Evolutionary conservation across 2,329 filamentous ascomycete species (phyloP), one percentile per base, ranked within the genome.

Genomic region (Arthrobotrys sphaeroides): DNA sequence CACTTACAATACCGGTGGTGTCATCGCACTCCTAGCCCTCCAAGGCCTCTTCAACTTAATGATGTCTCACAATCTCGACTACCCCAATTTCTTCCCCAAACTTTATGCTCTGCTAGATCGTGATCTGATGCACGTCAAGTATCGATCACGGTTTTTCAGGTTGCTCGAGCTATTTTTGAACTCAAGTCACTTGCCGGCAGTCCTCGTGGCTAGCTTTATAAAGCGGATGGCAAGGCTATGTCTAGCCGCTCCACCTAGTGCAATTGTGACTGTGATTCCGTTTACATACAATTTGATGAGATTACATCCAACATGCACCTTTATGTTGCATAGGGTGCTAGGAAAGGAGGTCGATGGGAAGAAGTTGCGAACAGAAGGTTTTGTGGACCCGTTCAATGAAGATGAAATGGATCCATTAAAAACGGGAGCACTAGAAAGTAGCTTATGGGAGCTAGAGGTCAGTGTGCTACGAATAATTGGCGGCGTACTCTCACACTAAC

Each of bases 261-360:
- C 93, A 28, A 91, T 98, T 62, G 94, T 98, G 13, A 90, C 90
- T 64, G 89, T 97, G 49, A 86, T 98, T 7, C 96, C 95, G 0
- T 97, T 93, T 89, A 90, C 94, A 60, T 99, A 99, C 85, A 99
- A 99, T 83, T 87, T 97, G 79, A 87, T 99, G 82, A 95, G 92
- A 83, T 88, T 88, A 78, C 95, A 99, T 81, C 94, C 94, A 0
- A 89, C 90, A 0, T 96, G 93, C 81, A 96, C 94, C 0, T 98
- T 97, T 80, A 96, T 99, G 93, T 88, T 99, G 78, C 96, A 99
- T 82, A 89, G 95, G 65, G 89, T 88, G 73, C 85, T 87, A 38
- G 86, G 86, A 53, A 88, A 89, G 43, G 81, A 85, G 0, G 87
- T 89, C 61, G 83, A 85, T 57, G 88, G 87, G 79, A 86, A 87